These are phyloP conservation scores for Puccinia horiana DNA, from an alignment of 1,284 basidiomycete species.

Conservation along the genomic window DNA sequence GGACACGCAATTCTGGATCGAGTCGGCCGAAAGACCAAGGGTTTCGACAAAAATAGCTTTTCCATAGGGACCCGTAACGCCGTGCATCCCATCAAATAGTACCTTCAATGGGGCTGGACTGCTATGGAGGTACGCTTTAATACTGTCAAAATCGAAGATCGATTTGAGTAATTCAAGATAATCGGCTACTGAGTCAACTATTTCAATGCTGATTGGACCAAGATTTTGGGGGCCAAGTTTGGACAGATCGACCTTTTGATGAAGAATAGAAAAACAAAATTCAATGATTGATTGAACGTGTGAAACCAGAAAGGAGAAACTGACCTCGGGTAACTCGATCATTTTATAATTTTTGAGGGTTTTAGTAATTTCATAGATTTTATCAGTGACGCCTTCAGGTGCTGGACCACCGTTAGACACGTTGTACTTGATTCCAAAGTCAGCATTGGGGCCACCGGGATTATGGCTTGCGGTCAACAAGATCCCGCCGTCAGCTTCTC, in stretches of 20 bases:
- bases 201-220: constrained; percentile 79
- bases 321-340: constrained; percentile 74
- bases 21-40: constrained; percentile 76
- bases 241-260: constrained; percentile 73
- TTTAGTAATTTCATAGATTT: constrained; percentile 89
- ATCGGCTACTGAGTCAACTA: constrained; percentile 92
- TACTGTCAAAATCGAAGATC: constrained; percentile 93
- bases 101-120: constrained; percentile 69
- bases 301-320: constrained; percentile 55
- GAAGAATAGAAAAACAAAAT: neutral
- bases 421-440: constrained; percentile 99
- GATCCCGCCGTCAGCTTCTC: constrained; percentile 95
- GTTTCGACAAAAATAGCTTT: constrained; percentile 80
- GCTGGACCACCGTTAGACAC: constrained; percentile 95
- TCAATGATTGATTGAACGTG: neutral
- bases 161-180: constrained; percentile 79
- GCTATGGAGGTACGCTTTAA: constrained; percentile 81
- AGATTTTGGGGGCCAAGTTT: constrained; percentile 76
- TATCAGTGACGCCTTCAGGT: constrained; percentile 88
- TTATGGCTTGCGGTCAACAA: constrained; percentile 97
- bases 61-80: constrained; percentile 97
- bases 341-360: constrained; percentile 81
- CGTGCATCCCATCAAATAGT: constrained; percentile 93
- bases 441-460: constrained; percentile 92
- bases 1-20: constrained; percentile 87